Percentiles rank a stretch among this genome's conserved stretches.
phyloP scores from a whole-genome alignment of 2,329 filamentous ascomycete genomes.

The Sodiomyces alkalinus region DNA sequence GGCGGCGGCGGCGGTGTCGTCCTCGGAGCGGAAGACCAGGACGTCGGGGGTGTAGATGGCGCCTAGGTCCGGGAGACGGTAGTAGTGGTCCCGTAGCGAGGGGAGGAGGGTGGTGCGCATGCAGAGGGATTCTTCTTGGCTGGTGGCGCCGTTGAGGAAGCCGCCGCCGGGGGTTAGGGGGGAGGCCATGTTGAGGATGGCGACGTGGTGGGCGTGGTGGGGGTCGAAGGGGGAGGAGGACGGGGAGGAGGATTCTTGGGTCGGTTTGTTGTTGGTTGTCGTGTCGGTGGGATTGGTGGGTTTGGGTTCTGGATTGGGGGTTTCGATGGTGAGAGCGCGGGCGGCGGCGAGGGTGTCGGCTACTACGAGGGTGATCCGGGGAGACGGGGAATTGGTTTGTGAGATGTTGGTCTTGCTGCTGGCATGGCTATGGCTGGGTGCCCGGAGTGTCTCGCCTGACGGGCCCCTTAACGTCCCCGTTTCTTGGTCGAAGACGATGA shows the following conservation, averaged over 20 bases:
- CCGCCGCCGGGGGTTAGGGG: slow-evolving; percentile 45
- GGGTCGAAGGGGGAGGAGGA: slow-evolving; percentile 5
- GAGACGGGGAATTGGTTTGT: slow-evolving; percentile 2
- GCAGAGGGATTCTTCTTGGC: slow-evolving; percentile 48
- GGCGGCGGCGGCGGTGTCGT: slow-evolving; percentile 16
- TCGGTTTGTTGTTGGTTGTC: neutral
- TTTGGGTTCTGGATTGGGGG: neutral
- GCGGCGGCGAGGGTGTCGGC: slow-evolving; percentile 40
- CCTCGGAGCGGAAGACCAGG: slow-evolving; percentile 35
- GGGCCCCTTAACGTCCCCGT: too few species aligned
- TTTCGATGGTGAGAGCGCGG: slow-evolving; percentile 13
- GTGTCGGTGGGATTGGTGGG: neutral
- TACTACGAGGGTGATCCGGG: slow-evolving; percentile 27
- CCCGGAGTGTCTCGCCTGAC: too few species aligned
- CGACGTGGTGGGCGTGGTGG: slow-evolving; percentile 29
- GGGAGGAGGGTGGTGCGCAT: slow-evolving; percentile 43
- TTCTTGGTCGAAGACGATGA: too few species aligned
- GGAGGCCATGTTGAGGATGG: slow-evolving; percentile 49
- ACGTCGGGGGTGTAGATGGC: slow-evolving; percentile 43
- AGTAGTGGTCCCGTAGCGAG: slow-evolving; percentile 40
- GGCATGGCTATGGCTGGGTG: slow-evolving; percentile 15
- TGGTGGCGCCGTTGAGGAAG: slow-evolving; percentile 41
- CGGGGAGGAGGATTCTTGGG: too few species aligned
- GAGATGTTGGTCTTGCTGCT: neutral
- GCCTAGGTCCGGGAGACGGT: slow-evolving; percentile 42